Evolutionary conservation across 2,329 filamentous ascomycete genomes (phyloP), one percentile per base, ranked within the genome.

Genomic region (Arthrobotrys pseudoclavata): DNA sequence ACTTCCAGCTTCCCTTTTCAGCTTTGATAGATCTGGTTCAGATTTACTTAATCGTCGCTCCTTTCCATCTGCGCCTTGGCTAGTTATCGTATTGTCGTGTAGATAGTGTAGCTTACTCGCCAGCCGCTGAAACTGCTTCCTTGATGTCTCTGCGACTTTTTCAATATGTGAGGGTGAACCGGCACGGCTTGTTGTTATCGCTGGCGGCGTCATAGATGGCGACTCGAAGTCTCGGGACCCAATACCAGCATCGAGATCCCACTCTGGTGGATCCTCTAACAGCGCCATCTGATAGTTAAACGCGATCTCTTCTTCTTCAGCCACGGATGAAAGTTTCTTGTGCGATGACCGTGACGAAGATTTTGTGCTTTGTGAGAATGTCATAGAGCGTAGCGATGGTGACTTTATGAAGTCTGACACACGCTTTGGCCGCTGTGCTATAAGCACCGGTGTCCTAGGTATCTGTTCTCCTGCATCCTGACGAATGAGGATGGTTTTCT

Each of bases 281-380:
- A 78, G 53, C 5, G 75, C 75, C 62, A 78, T 71, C 55, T 78
- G 75, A 50, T 72, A 72, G 75, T 78, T 71, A 37, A 78, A 78
- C 20, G 75, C 75, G 24, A 69, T 63, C 20, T 78, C 67, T 45
- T 78, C 75, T 40, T 78, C 68, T 34, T 78, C 75, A 18, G 67
- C 22, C n/a, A 72, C 75, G 34, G 67, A 71, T 13, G 62, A 47
- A 2, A 78, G 55, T 42, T 78, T 72, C 47, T 67, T 69, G 13
- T 66, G 53, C 10, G 68, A 47, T 13, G 60, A 64, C 26, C 45
- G 47, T 64, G 64, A 57, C 50, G 61, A 57, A 40, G 55, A 50
- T 34, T 69, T 69, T 26, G 60, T 50, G 15, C 20, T 45, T 2
- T 69, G 68, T 26, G 68, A 63, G 31, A 63, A 63, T 10, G 75